phyloP scores from a whole-genome alignment of 169 alveolate genomes.

The Plasmodium fragile region DNA sequence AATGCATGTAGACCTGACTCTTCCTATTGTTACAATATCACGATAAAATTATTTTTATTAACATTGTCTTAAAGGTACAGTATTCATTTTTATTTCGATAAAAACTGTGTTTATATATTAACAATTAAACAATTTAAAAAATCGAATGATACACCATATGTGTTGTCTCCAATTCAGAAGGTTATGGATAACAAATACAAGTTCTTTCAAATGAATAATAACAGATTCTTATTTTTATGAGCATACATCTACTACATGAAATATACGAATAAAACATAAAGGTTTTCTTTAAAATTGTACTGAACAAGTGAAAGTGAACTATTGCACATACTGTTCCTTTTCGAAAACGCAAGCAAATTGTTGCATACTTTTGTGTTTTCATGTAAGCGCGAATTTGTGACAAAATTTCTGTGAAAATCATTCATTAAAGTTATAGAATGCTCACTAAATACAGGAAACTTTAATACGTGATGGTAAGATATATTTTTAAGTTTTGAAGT shows the following conservation, averaged over 20 bases:
- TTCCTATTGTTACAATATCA: background rate
- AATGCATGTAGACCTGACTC: conserved; percentile 1
- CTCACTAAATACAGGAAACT: background rate
- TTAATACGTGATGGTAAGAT: background rate
- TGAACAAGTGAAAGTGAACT: background rate
- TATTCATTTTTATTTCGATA: background rate
- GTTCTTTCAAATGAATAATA: background rate
- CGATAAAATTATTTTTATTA: conserved; percentile 15
- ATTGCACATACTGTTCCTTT: background rate
- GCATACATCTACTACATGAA: background rate
- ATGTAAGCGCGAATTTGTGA: background rate
- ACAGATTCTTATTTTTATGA: background rate
- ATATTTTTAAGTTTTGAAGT: background rate
- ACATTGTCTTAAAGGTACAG: conserved; percentile 6
- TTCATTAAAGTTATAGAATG: background rate
- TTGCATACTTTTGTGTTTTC: background rate
- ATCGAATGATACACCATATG: background rate
- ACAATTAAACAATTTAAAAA: background rate
- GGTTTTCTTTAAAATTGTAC: background rate
- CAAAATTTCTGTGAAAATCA: background rate
- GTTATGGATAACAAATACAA: background rate
- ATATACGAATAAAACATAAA: background rate
- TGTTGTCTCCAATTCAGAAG: background rate
- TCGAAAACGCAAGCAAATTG: background rate
- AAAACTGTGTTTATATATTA: background rate